Base-by-base conservation (phyloP, 2,329 filamentous ascomycete species). In the Verticillium albo-atrum region DNA sequence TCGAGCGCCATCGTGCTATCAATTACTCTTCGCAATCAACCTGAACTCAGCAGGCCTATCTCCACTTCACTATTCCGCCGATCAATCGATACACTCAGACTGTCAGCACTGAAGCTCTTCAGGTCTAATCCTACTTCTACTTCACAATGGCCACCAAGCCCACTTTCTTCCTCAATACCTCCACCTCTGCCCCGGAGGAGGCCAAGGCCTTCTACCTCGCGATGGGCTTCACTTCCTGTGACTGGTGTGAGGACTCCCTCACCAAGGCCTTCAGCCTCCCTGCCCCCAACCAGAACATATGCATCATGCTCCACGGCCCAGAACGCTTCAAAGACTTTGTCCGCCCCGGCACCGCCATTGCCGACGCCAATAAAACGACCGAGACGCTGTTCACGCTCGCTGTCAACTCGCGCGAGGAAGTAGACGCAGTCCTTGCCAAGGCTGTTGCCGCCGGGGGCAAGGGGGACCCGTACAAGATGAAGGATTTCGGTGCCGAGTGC, bases 231-330 rank as follows among this genome's bases (percentile, higher is more conserved):
- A 55, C 42, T 12, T 47, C 32, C 23, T 34, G 62, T 17, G 30
- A 60, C 17, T 60, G 50, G 14, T 67, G 60, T 30, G 60, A 58
- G 7, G 61, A 62, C 54, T 30, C 60, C 4, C 57, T 62, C 28
- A 65, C 66, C 7, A 54, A 53, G 9, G 42, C 63, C 2, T 58
- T 66, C 58, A 60, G 57, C 17, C 61, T 67, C 14, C 66, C 66
- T 3, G 59, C 54, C 3, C 56, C 62, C 15, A 67, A 67, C 42
- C 42, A 62, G 26, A 65, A 62, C n/a, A 60, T 66, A 17, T 61
- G 61, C 42, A 61, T 67, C 59, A 66, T 67, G 64, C 51, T 67
- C 15, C 64, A 66, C 53, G 55, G 54, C n/a, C 52, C 56, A 26
- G 50, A 47, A 7, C 61, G 63, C 51, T 68, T 66, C 59, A 59